Conservation (phyloP, 139 green algal genomes). For the Bryopsis sp. region DNA sequence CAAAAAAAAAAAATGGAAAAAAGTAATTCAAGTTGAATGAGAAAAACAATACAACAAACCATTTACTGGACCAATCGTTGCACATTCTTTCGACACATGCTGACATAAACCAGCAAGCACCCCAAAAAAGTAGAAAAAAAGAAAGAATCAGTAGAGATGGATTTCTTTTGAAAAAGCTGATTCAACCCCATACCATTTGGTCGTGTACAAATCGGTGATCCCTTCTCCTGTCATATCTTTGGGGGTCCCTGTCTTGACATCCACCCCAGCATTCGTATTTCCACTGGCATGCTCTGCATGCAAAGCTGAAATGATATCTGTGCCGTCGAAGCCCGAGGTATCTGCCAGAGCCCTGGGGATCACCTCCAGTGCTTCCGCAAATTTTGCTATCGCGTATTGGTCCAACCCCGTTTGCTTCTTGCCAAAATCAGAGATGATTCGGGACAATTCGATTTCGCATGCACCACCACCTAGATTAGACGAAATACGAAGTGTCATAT, state of each 20-base stretch:
- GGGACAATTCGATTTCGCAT: conserved; percentile 79
- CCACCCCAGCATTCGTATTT: conserved; percentile 61
- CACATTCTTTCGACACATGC: no score
- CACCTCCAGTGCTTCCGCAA: conserved; percentile 87
- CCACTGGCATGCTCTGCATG: conserved; percentile 78
- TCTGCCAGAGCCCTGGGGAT: conserved; percentile 87
- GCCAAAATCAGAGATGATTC: conserved; percentile 48
- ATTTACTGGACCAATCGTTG: no score
- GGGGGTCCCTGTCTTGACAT: conserved; percentile 66
- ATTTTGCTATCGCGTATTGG: conserved; percentile 93
- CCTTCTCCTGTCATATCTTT: conserved; percentile 51
- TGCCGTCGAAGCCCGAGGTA: conserved; percentile 63
- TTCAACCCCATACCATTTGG: no score
- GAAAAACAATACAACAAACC: no score
- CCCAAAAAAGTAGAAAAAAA: no score
- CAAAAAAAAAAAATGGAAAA: no score
- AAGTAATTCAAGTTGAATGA: no score
- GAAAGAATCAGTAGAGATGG: no score
- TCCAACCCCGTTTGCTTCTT: conserved; percentile 86
- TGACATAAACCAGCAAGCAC: no score
- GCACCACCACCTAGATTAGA: conserved; percentile 80
- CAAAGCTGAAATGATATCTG: conserved; percentile 63
- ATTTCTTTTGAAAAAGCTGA: no score
- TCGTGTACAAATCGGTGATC: conserved; percentile 66
- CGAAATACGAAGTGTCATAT: no score